Evolutionary conservation across 2,329 filamentous ascomycete genomes (phyloP).

Genomic region (Cladobotryum mycophilum): DNA sequence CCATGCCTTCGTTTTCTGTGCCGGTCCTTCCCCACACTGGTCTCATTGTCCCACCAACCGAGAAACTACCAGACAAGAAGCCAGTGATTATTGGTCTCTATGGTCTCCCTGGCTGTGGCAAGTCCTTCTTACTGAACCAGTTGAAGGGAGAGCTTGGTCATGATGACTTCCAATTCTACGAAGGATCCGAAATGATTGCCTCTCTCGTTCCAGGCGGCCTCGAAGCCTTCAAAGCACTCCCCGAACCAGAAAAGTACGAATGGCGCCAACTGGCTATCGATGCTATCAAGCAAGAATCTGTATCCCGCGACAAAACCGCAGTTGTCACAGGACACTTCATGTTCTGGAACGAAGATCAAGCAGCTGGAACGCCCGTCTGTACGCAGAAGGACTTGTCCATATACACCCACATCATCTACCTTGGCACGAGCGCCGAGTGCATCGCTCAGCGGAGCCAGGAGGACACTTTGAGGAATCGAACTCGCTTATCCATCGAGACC

Average conservation of each 20-base stretch:
- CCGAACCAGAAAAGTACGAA: slow-evolving; percentile 27
- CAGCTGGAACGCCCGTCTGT: slow-evolving; percentile 26
- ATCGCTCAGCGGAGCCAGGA: background rate
- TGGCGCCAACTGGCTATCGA: slow-evolving; percentile 41
- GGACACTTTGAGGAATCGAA: background rate
- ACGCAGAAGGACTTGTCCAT: slow-evolving; percentile 39
- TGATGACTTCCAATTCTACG: slow-evolving; percentile 39
- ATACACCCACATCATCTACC: slow-evolving; percentile 43
- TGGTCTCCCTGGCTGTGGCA: slow-evolving; percentile 49
- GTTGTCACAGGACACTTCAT: slow-evolving; percentile 51
- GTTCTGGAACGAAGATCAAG: slow-evolving; percentile 42
- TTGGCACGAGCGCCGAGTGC: background rate
- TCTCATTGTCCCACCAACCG: too few relatives aligned
- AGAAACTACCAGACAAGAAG: slow-evolving; percentile 16
- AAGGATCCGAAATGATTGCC: slow-evolving; percentile 46
- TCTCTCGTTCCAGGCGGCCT: slow-evolving; percentile 40
- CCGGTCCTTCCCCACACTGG: too few relatives aligned
- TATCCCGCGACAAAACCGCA: slow-evolving; percentile 26
- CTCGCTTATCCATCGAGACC: slow-evolving; percentile 25
- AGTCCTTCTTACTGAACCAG: slow-evolving; percentile 38
- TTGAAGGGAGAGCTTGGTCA: slow-evolving; percentile 30
- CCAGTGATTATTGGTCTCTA: slow-evolving; percentile 46
- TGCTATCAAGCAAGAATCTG: slow-evolving; percentile 33
- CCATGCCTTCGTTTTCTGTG: too few relatives aligned
- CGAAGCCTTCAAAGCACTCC: slow-evolving; percentile 36